Evolutionary conservation across 148 eudicot genomes (phyloP), one percentile per base, ranked within the genome.

Genomic region (Nepenthes gracilis): DNA sequence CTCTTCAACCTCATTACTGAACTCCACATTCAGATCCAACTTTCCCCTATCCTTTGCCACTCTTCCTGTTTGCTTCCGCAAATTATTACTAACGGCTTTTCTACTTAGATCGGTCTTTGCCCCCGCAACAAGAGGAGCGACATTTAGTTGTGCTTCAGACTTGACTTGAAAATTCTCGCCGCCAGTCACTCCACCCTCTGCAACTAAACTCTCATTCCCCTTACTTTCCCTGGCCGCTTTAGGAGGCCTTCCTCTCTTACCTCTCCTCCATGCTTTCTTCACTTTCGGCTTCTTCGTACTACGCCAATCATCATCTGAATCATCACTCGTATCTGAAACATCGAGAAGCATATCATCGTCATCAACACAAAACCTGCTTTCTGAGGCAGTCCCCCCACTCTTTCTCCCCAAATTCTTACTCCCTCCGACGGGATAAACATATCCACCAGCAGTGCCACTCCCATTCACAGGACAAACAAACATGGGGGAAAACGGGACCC

Each of bases 401-500:
- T 36, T 66, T 36, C 40, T 37, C 43, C 37, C 55, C 61, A 9
- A 64, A 67, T 61, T 61, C 61, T 60, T 69, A 43, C 43, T 54
- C 57, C 68, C 75, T 59, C 45, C 67, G 15, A 35, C 65, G 9
- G 62, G 67, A 38, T 12, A 66, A 45, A 43, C 60, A 56, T 12
- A 47, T n/a, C 36, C 62, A 45, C 23, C 70, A 69, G 53, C 63
- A 35, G 45, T 64, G 48, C 65, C 72, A 63, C 53, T 67, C 33
- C 70, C 74, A 23, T 73, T 60, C 57, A 51, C 54, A 6, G 86
- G 84, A 59, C 66, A 66, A 62, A 78, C 43, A 67, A 80, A 80
- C 86, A 86, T 83, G 12, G 94, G 81, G 2, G 94, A 80, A 70
- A 90, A 90, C 0, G 97, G 97, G 2, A 76, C 72, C 98, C 98